Evolutionary conservation across 768 basidiomycete species (phyloP).

Genomic region (Lactarius sp.): DNA sequence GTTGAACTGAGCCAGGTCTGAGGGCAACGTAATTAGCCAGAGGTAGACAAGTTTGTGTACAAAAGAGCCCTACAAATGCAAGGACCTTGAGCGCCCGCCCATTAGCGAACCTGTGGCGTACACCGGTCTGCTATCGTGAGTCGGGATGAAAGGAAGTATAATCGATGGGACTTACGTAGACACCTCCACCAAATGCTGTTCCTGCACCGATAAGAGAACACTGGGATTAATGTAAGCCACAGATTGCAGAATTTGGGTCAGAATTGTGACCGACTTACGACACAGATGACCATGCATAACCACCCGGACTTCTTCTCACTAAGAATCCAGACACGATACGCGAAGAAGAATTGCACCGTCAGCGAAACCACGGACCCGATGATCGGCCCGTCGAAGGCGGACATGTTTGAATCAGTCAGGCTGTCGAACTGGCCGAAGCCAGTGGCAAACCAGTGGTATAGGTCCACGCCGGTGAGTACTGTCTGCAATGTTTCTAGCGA

Average conservation of each 20-base stretch:
- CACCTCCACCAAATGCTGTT: background rate
- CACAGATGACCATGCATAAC: background rate
- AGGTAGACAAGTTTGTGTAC: background rate
- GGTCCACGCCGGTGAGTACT: background rate
- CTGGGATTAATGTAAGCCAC: background rate
- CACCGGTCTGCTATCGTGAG: background rate
- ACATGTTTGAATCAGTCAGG: background rate
- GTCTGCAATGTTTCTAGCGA: conserved; percentile 9
- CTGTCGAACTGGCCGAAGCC: conserved; percentile 6
- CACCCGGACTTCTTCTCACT: background rate
- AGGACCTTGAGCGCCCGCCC: background rate
- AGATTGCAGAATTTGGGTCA: background rate
- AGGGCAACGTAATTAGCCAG: background rate
- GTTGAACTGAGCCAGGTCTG: conserved; percentile 5
- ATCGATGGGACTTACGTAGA: background rate
- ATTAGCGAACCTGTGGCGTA: background rate
- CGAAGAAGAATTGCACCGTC: conserved; percentile 10
- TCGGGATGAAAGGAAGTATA: too few relatives aligned
- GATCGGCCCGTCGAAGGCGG: conserved; percentile 4
- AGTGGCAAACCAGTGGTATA: conserved; percentile 13
- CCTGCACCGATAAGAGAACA: background rate
- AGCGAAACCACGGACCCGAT: conserved; percentile 3
- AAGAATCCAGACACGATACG: conserved; percentile 16
- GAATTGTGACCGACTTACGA: background rate
- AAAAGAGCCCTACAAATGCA: background rate